Evolutionary conservation across 2,329 filamentous ascomycete genomes (phyloP).

Genomic region (Paraconiothyrium sp.): DNA sequence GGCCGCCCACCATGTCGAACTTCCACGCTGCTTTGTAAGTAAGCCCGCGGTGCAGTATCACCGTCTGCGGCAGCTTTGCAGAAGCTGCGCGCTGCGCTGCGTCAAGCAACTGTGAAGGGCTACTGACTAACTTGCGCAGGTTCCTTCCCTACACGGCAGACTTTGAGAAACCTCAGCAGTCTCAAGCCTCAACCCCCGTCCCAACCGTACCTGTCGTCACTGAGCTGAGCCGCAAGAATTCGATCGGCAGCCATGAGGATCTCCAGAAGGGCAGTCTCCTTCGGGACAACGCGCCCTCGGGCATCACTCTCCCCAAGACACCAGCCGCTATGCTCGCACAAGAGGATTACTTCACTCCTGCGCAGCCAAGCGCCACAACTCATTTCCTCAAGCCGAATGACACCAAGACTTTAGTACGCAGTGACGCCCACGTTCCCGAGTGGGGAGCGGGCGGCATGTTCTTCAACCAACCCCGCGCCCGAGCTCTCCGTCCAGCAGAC

Average conservation of each 20-base stretch:
- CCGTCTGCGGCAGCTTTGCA: conserved; percentile 1
- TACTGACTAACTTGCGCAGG: conserved; percentile 58
- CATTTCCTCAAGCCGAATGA: conserved; percentile 62
- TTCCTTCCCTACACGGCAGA: conserved; percentile 93
- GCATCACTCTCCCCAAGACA: conserved; percentile 50
- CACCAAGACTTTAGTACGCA: conserved; percentile 68
- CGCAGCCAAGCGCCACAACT: conserved; percentile 56
- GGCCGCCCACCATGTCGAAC: conserved; percentile 61
- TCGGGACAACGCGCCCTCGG: conserved; percentile 38
- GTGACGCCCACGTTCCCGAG: conserved; percentile 77
- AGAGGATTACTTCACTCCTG: conserved; percentile 58
- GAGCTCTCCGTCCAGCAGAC: conserved; percentile 75
- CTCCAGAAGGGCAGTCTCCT: conserved; percentile 52
- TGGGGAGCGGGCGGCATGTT: conserved; percentile 74
- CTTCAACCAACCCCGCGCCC: conserved; percentile 80
- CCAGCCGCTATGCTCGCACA: conserved; percentile 50
- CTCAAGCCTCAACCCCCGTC: conserved; percentile 30
- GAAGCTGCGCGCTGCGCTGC: neutral
- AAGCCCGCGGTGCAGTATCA: neutral
- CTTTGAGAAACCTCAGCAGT: conserved; percentile 66
- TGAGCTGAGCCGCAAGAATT: conserved; percentile 60
- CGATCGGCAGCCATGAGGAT: conserved; percentile 47
- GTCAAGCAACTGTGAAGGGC: neutral
- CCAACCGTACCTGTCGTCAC: conserved; percentile 34
- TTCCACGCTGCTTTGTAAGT: conserved; percentile 69